Evolutionary conservation across 2,329 filamentous ascomycete species (phyloP).

Genomic region (Penicillium brasilianum): DNA sequence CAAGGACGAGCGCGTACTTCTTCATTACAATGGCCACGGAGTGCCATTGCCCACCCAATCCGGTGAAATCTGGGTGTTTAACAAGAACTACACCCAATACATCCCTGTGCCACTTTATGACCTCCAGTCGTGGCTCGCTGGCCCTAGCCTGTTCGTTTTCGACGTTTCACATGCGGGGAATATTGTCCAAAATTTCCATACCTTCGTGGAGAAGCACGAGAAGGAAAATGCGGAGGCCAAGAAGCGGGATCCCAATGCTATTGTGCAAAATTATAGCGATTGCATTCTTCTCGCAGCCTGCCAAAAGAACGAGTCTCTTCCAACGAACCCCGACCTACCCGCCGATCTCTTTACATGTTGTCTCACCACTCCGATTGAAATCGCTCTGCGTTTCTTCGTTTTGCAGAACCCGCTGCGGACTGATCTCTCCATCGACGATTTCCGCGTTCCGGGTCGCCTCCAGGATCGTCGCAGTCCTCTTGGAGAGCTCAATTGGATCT

Average conservation of each 20-base stretch:
- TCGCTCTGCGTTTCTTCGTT: constrained; percentile 95
- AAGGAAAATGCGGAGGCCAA: constrained; percentile 80
- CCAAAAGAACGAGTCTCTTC: constrained; percentile 85
- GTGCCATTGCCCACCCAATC: constrained; percentile 94
- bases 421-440: constrained; percentile 76
- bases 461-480: constrained; percentile 92
- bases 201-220: constrained; percentile 93
- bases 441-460: constrained; percentile 85
- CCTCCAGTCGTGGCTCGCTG: constrained; percentile 92
- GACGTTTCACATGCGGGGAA: constrained; percentile 97
- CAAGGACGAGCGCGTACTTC: constrained; percentile 93
- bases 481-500: constrained; percentile 98
- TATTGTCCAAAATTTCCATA: constrained; percentile 92
- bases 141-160: constrained; percentile 95
- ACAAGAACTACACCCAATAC: constrained; percentile 98
- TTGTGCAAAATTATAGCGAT: constrained; percentile 71
- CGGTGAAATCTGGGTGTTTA: constrained; percentile 99
- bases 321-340: constrained; percentile 89
- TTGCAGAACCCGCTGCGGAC: constrained; percentile 80
- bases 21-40: constrained; percentile 98
- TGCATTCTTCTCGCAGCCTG: constrained; percentile 94
- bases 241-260: constrained; percentile 73
- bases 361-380: constrained; percentile 94
- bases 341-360: constrained; percentile 96
- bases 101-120: constrained; percentile 96